phyloP scores from a whole-genome alignment of 257 asterid species.

The Paraleonurus japonicus region DNA sequence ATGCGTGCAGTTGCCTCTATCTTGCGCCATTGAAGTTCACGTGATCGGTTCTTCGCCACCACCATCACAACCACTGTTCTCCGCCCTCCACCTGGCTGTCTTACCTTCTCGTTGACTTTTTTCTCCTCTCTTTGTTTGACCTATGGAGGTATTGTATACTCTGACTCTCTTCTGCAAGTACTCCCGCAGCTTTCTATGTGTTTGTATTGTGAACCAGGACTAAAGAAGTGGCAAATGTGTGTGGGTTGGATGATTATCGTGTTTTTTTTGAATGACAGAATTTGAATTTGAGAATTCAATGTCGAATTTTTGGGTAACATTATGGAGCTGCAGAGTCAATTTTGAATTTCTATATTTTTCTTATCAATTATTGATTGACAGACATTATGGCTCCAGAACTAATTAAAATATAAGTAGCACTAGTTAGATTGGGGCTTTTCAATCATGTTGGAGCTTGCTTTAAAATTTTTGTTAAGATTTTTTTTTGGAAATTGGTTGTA shows the following conservation, averaged over 20 bases:
- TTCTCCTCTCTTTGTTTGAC: constrained; percentile 39
- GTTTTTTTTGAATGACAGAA: background rate
- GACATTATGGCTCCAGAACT: background rate
- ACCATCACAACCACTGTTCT: constrained; percentile 18
- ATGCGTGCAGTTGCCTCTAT: constrained; percentile 29
- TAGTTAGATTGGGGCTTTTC: constrained; percentile 18
- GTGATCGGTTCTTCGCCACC: constrained; percentile 1
- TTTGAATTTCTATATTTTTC: background rate
- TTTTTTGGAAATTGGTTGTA: background rate
- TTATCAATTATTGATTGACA: background rate
- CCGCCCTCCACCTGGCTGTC: background rate
- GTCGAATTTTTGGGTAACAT: background rate
- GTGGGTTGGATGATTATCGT: background rate
- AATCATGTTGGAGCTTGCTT: constrained; percentile 2
- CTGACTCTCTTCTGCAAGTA: background rate
- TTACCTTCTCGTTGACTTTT: background rate
- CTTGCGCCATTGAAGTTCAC: constrained; percentile 38
- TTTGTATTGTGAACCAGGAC: background rate
- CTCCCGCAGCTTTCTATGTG: background rate
- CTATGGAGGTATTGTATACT: constrained; percentile 80
- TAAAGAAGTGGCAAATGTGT: constrained; percentile 3
- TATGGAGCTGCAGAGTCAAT: constrained; percentile 5
- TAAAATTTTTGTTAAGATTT: background rate
- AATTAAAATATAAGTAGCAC: background rate
- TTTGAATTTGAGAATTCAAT: constrained; percentile 2